Base-by-base conservation (phyloP, 768 basidiomycete species). In the Neoboletus subvelutipes region DNA sequence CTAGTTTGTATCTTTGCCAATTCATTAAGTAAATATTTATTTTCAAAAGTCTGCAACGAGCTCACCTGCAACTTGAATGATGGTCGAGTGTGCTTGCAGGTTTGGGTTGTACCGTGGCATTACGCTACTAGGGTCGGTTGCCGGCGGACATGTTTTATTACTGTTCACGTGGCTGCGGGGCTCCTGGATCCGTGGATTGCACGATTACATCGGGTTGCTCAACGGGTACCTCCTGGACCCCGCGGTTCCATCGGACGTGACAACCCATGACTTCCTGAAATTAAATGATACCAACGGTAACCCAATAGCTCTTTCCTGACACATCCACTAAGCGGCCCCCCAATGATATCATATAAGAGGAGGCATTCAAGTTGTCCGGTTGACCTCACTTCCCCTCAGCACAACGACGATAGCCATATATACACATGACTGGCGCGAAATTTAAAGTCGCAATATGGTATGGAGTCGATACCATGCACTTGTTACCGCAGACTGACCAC, bases 381-480 rank as follows among this genome's bases (percentile, higher is more conserved):
- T 22, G 1, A 10, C 22, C 5, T 47, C 28, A 11, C 10, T 26
- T 11, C 39, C 10, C n/a, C 20, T 15, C 37, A 22, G 40, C 40
- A 37, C 33, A 15, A 31, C 37, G 3, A 40, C 36, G 24, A 31
- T 9, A 34, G 46, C 17, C 6, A 8, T 15, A 34, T 15, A 37
- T 9, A 17, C 13, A 24, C 26, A 70, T 69, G 64, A 13, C 64
- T 18, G 26, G 34, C 13, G 1, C 59, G 6, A 71, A 69, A 56
- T 69, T 69, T 50, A 69, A 61, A 33, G 54, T 71, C n/a, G 68
- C 64, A 6, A 68, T 71, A 54, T 69, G 68, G 68, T 69, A 58
- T 36, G 58, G 34, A 12, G 24, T 50, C 34, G 41, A 24, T 18
- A n/a, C 4, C 15, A 17, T 20, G 6, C 18, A 15, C 1, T 0